These are phyloP conservation scores for Quercus wislizeni DNA, from an alignment of 306 rosid species.

Conservation along the genomic window DNA sequence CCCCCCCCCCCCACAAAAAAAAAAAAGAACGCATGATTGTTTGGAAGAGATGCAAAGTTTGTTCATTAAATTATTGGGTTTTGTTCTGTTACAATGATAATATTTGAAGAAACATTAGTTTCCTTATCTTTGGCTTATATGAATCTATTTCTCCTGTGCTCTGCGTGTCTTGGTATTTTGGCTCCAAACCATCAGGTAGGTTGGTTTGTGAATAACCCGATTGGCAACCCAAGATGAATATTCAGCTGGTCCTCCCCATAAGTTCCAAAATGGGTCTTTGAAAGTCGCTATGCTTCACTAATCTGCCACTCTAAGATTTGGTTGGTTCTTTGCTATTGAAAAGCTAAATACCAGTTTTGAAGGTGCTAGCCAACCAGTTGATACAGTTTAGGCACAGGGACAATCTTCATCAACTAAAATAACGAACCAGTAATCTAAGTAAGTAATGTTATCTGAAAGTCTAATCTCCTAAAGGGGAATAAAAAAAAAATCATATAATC, in stretches of 20 bases:
- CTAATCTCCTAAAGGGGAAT: too few species aligned
- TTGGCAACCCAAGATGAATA: background rate
- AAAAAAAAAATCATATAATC: too few species aligned
- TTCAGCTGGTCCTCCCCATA: background rate
- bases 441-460: too few species aligned
- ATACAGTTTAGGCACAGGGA: too few species aligned
- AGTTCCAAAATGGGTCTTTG: background rate
- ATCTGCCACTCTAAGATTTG: background rate
- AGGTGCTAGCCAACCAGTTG: background rate
- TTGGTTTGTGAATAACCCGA: background rate
- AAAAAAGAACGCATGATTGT: background rate
- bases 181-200: background rate
- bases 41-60: slow-evolving; percentile 22
- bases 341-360: background rate
- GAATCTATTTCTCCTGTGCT: background rate
- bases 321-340: background rate
- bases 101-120: slow-evolving; percentile 1
- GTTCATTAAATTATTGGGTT: slow-evolving; percentile 28
- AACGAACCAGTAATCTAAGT: too few species aligned
- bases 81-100: slow-evolving; percentile 28
- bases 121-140: background rate
- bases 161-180: background rate
- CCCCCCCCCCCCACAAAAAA: too few species aligned
- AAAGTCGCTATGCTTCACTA: background rate
- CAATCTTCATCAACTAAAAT: too few species aligned